Percentiles rank a stretch among this genome's conserved stretches.
These are phyloP conservation scores for Nakaseomyces sp. DNA, from an alignment of 1,139 yeast genomes.

Conservation along the genomic window DNA sequence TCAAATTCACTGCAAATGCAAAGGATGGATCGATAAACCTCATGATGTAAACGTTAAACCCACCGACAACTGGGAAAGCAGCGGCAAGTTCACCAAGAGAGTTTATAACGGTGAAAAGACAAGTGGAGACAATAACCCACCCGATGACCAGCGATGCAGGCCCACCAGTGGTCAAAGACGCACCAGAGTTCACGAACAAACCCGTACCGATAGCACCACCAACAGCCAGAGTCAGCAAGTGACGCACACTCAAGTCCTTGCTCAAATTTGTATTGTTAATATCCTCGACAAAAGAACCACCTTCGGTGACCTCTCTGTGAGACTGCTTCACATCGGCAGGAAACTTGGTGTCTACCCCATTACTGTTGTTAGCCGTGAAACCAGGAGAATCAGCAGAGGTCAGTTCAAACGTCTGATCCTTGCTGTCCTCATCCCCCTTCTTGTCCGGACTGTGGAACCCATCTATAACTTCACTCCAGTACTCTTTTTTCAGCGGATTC, in stretches of 20 bases:
- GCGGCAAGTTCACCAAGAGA: conserved; percentile 62
- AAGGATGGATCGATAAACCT: conserved; percentile 61
- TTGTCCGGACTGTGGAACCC: conserved; percentile 12
- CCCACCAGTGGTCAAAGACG: conserved; percentile 55
- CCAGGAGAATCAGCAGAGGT: conserved; percentile 2
- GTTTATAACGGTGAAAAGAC: conserved; percentile 59
- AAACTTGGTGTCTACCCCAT: background rate
- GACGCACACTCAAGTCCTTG: conserved; percentile 53
- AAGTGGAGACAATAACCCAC: conserved; percentile 41
- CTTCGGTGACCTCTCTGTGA: background rate
- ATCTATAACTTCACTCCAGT: conserved; percentile 18
- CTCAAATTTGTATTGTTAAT: conserved; percentile 21
- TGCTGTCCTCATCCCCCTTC: background rate
- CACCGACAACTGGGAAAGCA: conserved; percentile 60
- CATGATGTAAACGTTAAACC: conserved; percentile 59
- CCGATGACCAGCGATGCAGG: conserved; percentile 58
- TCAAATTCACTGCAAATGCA: conserved; percentile 71
- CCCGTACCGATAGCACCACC: conserved; percentile 79
- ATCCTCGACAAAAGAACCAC: conserved; percentile 9
- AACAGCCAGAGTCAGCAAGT: conserved; percentile 73
- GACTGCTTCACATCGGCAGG: conserved; percentile 1
- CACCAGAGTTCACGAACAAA: conserved; percentile 56
- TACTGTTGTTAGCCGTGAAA: background rate
- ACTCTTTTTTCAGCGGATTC: conserved; percentile 16
- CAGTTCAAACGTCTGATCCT: background rate